phyloP scores from a whole-genome alignment of 2,329 filamentous ascomycete genomes.

The Aspergillus versicolor region DNA sequence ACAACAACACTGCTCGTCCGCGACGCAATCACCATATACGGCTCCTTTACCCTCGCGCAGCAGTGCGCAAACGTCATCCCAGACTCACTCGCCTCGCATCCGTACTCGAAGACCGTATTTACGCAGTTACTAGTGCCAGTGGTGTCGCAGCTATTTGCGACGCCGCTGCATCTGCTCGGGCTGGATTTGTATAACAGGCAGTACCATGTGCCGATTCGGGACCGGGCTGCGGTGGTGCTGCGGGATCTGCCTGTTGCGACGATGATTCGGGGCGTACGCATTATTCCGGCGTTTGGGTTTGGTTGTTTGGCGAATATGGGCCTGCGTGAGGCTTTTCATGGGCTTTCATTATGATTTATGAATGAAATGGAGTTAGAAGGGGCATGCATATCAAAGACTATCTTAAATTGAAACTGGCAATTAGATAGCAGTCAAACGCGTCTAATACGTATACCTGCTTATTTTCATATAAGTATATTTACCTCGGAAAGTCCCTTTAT shows the following conservation, averaged over 20 bases:
- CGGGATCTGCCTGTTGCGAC: conserved; percentile 74
- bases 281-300: conserved; percentile 83
- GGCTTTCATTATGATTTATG: too few species aligned
- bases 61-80: conserved; percentile 23
- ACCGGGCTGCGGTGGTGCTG: conserved; percentile 63
- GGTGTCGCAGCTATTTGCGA: conserved; percentile 72
- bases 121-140: conserved; percentile 77
- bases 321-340: not conserved
- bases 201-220: conserved; percentile 45
- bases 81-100: conserved; percentile 20
- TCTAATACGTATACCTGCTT: too few species aligned
- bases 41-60: conserved; percentile 30
- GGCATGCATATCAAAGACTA: too few species aligned
- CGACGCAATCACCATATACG: conserved; percentile 81
- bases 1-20: conserved; percentile 68
- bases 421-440: too few species aligned
- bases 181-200: conserved; percentile 79
- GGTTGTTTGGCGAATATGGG: conserved; percentile 75
- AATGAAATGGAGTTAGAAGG: too few species aligned
- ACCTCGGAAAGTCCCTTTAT: too few species aligned
- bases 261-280: conserved; percentile 73
- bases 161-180: conserved; percentile 80
- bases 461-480: too few species aligned
- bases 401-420: too few species aligned
- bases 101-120: conserved; percentile 24